Evolutionary conservation across 176 grass and related monocot genomes (phyloP), one percentile per base, ranked within the genome.

Genomic region (Rhynchospora pubera): DNA sequence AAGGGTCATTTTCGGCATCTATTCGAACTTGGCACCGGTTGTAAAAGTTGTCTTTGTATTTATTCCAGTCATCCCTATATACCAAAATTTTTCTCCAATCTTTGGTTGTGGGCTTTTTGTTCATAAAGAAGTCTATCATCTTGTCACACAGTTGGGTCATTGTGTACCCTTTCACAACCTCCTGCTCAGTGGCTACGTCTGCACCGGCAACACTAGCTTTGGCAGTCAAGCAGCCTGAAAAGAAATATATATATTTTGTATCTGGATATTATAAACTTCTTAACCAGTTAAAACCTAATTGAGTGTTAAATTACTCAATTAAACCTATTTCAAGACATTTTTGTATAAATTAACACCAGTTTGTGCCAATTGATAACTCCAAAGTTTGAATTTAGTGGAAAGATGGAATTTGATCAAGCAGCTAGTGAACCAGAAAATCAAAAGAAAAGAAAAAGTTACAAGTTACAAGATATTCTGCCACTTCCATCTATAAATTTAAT

Each of bases 41-140:
- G 45, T 90, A 94, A 80, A 97, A 97, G 53, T 81, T 83, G 8
- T 80, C 88, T 48, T 66, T 83, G 53, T 97, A 97, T 67, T 91
- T 97, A 67, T 46, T 82, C 94, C 94, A 97, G 48, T 97, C 90
- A 88, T 94, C 94, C 72, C 94, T 97, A 82, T 89, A 89, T 50
- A 94, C 90, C 56, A 97, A 86, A 74, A 97, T 55, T 76, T 92
- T 97, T 85, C 90, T 94, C 92, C 94, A 97, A 52, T 97, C 88
- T 86, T 92, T 97, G 74, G 92, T 94, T 65, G 91, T 84, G 39
- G 94, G 94, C 80, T 89, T 97, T 65, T 82, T 80, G 79, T 88
- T 57, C 90, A 97, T 92, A 81, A 97, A 97, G 81, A 89, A 86
- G 44, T 92, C 94, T 26, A 97, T 97, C 76, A 92, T 89, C 63